These are phyloP conservation scores for Eremothecium sinecaudum DNA, from an alignment of 1,139 yeast genomes.

Conservation along the genomic window DNA sequence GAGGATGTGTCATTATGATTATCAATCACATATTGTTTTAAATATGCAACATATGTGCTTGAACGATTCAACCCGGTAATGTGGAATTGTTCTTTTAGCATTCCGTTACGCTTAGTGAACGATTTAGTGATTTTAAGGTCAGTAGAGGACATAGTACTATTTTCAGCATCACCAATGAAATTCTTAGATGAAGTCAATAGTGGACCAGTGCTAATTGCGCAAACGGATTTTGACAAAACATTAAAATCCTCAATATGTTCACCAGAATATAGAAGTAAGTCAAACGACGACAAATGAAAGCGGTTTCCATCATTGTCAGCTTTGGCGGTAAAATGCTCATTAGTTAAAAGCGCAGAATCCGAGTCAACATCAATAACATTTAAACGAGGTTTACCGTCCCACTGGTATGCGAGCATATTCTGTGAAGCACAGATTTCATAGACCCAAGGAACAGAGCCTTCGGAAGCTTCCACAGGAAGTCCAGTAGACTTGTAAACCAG, in stretches of 20 bases:
- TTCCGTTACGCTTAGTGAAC: conserved; percentile 42
- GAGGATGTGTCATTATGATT: conserved; percentile 33
- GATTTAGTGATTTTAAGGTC: conserved; percentile 29
- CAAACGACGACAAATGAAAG: conserved; percentile 32
- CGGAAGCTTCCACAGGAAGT: conserved; percentile 36
- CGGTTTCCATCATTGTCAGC: conserved; percentile 16
- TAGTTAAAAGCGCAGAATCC: conserved; percentile 56
- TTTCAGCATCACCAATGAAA: conserved; percentile 13
- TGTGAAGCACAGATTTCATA: conserved; percentile 68
- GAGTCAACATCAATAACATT: conserved; percentile 65
- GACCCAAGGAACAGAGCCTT: conserved; percentile 40
- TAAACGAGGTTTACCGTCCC: conserved; percentile 55
- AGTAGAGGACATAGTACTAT: conserved; percentile 7
- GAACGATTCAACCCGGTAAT: conserved; percentile 53
- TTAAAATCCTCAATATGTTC: conserved; percentile 35
- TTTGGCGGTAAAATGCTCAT: conserved; percentile 34
- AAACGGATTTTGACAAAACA: conserved; percentile 48
- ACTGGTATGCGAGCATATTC: conserved; percentile 54
- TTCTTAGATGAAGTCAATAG: conserved; percentile 32
- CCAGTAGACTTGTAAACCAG: conserved; percentile 29
- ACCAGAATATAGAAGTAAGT: conserved; percentile 40
- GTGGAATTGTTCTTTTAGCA: conserved; percentile 50
- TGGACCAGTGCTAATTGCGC: conserved; percentile 49
- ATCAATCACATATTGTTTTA: conserved; percentile 41
- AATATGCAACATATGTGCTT: conserved; percentile 55